Conservation (phyloP, 495 filamentous ascomycete genomes). For the Tuber indicum region DNA sequence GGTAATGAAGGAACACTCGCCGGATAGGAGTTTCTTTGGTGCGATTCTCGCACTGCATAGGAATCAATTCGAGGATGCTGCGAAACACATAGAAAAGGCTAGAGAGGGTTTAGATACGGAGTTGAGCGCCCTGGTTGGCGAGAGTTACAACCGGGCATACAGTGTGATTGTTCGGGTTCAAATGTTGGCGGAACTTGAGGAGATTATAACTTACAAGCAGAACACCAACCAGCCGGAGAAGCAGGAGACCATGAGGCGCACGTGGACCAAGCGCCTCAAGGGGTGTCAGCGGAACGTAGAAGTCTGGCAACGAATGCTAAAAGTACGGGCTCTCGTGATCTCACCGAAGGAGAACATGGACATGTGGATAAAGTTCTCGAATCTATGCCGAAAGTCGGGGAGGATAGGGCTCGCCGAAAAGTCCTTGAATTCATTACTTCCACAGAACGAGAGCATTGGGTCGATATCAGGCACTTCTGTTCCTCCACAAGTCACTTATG, state of each 20-base stretch:
- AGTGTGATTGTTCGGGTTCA: slow-evolving; percentile 92
- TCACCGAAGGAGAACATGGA: slow-evolving; percentile 85
- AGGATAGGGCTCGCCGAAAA: slow-evolving; percentile 95
- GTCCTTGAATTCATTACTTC: slow-evolving; percentile 71
- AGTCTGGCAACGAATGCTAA: slow-evolving; percentile 96
- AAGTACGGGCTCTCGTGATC: slow-evolving; percentile 86
- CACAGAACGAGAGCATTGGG: slow-evolving; percentile 55
- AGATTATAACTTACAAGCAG: slow-evolving; percentile 97
- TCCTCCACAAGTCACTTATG: slow-evolving; percentile 77
- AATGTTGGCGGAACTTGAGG: slow-evolving; percentile 97
- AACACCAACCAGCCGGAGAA: slow-evolving; percentile 68
- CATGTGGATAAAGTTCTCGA: slow-evolving; percentile 99
- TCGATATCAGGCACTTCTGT: slow-evolving; percentile 51
- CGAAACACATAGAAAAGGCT: slow-evolving; percentile 77
- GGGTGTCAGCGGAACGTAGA: slow-evolving; percentile 96
- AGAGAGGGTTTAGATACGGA: slow-evolving; percentile 92
- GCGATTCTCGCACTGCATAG: slow-evolving; percentile 89
- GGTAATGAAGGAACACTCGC: slow-evolving; percentile 87
- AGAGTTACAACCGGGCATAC: slow-evolving; percentile 95
- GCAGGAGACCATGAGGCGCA: slow-evolving; percentile 80
- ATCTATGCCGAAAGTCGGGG: slow-evolving; percentile 90
- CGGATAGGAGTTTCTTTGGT: slow-evolving; percentile 94
- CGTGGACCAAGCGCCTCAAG: slow-evolving; percentile 90
- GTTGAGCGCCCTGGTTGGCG: slow-evolving; percentile 84
- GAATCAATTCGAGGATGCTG: slow-evolving; percentile 85